Conservation (phyloP, 768 basidiomycete species). For the Mycena metata region DNA sequence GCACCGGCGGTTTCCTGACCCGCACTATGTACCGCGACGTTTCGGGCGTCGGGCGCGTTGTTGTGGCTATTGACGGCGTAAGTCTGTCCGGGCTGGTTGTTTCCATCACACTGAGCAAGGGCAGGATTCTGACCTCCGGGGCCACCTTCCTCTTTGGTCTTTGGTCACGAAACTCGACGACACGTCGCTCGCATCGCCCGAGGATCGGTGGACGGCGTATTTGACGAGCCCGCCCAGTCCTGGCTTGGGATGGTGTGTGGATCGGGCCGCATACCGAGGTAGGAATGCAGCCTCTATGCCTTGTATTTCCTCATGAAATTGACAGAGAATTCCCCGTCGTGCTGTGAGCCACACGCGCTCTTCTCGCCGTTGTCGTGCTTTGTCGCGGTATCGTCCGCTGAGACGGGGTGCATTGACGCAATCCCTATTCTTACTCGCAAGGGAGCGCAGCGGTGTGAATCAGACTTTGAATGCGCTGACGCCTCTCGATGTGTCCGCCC, state of each 20-base stretch:
- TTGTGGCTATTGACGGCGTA: conserved; percentile 68
- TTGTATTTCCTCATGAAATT: conserved; percentile 10
- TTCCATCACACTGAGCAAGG: not conserved
- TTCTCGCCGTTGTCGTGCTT: conserved; percentile 61
- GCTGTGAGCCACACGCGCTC: conserved; percentile 43
- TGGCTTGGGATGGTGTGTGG: conserved; percentile 74
- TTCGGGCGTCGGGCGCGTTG: conserved; percentile 63
- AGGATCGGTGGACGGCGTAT: conserved; percentile 63
- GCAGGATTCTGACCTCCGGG: conserved; percentile 74
- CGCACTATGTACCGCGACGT: conserved; percentile 68
- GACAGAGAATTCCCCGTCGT: conserved; percentile 42
- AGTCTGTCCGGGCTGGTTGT: not conserved
- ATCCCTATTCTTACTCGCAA: conserved; percentile 60
- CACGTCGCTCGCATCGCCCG: conserved; percentile 52
- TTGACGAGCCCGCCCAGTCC: conserved; percentile 45
- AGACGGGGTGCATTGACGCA: conserved; percentile 70
- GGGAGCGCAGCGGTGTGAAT: conserved; percentile 56
- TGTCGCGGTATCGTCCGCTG: conserved; percentile 44
- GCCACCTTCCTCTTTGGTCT: conserved; percentile 67
- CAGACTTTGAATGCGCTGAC: conserved; percentile 52
- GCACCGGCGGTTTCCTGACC: conserved; percentile 47
- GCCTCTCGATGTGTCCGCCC: conserved; percentile 65
- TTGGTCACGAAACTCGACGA: conserved; percentile 80
- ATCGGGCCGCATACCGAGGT: conserved; percentile 48
- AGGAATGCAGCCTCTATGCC: conserved; percentile 8